phyloP scores from a whole-genome alignment of 1,139 yeast genomes.

The Cylindricascospora bacillispora region DNA sequence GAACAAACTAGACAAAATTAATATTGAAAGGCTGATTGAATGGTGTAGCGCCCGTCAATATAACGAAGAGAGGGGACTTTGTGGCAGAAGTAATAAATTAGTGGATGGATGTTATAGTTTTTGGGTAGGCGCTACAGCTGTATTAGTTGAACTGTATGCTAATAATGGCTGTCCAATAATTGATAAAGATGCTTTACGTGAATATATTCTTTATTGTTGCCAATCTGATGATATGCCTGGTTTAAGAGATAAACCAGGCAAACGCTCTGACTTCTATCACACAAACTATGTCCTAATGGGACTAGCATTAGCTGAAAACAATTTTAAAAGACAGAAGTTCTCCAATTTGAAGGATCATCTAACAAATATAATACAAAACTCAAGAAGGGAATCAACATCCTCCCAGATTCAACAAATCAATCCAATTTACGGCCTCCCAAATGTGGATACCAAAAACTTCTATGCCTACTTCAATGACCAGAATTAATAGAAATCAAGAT shows the following conservation, averaged over 20 bases:
- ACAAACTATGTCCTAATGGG: constrained; percentile 80
- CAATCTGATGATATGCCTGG: constrained; percentile 59
- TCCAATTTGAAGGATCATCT: constrained; percentile 21
- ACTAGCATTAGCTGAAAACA: constrained; percentile 52
- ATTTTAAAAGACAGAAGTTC: too few species aligned
- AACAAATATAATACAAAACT: constrained; percentile 7
- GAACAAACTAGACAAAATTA: constrained; percentile 22
- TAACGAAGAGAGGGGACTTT: constrained; percentile 67
- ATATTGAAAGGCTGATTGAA: constrained; percentile 33
- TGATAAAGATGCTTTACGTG: constrained; percentile 42
- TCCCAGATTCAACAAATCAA: constrained; percentile 31
- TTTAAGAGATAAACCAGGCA: constrained; percentile 78
- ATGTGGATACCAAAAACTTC: constrained; percentile 8
- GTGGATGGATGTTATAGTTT: constrained; percentile 95
- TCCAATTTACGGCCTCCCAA: constrained; percentile 58
- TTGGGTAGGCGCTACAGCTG: constrained; percentile 86
- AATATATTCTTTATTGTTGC: constrained; percentile 64
- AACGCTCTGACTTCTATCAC: constrained; percentile 73
- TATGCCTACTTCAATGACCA: constrained; percentile 15
- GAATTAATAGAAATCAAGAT: not conserved
- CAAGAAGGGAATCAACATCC: constrained; percentile 7
- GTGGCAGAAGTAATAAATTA: constrained; percentile 82
- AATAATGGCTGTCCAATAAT: constrained; percentile 29
- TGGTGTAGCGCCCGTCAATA: constrained; percentile 70
- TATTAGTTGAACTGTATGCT: constrained; percentile 30